Percentiles rank a stretch among this genome's conserved stretches.
Evolutionary conservation across 2,329 filamentous ascomycete genomes (phyloP).

Genomic region (Berkeleyomyces rouxiae): DNA sequence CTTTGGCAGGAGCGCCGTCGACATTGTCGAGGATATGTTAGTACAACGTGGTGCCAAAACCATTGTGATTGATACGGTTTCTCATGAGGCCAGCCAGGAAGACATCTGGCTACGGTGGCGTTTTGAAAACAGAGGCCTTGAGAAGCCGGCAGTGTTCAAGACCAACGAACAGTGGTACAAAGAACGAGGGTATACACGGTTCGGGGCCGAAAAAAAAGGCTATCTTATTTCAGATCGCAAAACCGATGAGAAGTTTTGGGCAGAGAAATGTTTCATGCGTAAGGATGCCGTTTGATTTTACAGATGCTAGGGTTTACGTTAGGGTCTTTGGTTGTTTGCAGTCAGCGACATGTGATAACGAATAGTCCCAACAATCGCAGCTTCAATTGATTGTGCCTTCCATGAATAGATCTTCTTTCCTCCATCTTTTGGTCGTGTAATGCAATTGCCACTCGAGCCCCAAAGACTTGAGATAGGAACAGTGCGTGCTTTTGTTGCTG

Average conservation of each 20-base stretch:
- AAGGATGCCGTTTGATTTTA: constrained; percentile 15
- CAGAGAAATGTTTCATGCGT: constrained; percentile 17
- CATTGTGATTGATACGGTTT: constrained; percentile 23
- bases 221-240: constrained; percentile 15
- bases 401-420: no score
- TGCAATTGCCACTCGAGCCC: no score
- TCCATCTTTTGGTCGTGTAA: no score
- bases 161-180: constrained; percentile 21
- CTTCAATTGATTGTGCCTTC: not conserved
- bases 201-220: constrained; percentile 13
- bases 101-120: constrained; percentile 16
- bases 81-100: constrained; percentile 19
- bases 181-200: constrained; percentile 18
- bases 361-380: not conserved
- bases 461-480: not conserved
- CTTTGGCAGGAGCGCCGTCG: constrained; percentile 23
- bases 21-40: constrained; percentile 21
- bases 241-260: constrained; percentile 7
- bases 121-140: constrained; percentile 18
- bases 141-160: constrained; percentile 16
- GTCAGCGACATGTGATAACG: not conserved
- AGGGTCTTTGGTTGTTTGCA: not conserved
- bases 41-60: constrained; percentile 20
- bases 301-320: not conserved
- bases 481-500: not conserved